Conservation (phyloP, 2,329 filamentous ascomycete species). For the Pyricularia grisea region DNA sequence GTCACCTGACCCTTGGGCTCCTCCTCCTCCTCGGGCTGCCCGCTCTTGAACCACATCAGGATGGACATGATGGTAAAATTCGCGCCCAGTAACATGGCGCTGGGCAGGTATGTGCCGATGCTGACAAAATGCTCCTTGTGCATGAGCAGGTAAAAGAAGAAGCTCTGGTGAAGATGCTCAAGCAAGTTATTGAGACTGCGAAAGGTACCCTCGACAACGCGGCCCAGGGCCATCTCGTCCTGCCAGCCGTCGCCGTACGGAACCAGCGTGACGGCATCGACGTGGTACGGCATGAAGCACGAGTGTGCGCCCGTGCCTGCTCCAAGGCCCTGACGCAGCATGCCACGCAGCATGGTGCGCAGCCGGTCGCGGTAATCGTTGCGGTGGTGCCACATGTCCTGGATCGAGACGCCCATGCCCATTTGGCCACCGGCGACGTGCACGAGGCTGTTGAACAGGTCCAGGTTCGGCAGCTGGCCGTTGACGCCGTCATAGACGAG, state of each 20-base stretch:
- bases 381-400: slow-evolving; percentile 74
- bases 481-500: slow-evolving; percentile 94
- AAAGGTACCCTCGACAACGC: slow-evolving; percentile 82
- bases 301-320: slow-evolving; percentile 87
- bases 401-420: slow-evolving; percentile 74
- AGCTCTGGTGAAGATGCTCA: slow-evolving; percentile 95
- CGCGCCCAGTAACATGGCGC: slow-evolving; percentile 90
- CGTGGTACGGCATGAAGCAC: slow-evolving; percentile 94
- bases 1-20: slow-evolving; percentile 8
- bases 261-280: slow-evolving; percentile 89
- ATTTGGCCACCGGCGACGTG: slow-evolving; percentile 85
- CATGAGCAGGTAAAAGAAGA: slow-evolving; percentile 98
- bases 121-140: slow-evolving; percentile 89
- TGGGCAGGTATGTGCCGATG: slow-evolving; percentile 93
- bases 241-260: slow-evolving; percentile 90
- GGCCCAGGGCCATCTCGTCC: slow-evolving; percentile 92
- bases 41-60: slow-evolving; percentile 85
- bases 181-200: slow-evolving; percentile 92
- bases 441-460: slow-evolving; percentile 89
- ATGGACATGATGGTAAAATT: slow-evolving; percentile 97
- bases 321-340: slow-evolving; percentile 85
- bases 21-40: slow-evolving; percentile 31
- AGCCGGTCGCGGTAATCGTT: slow-evolving; percentile 75
- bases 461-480: slow-evolving; percentile 88
- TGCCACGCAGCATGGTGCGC: slow-evolving; percentile 80